Percentiles rank a stretch among this genome's conserved stretches.
Conservation (phyloP, 768 basidiomycete species). For the Leccinellum rugosiceps region DNA sequence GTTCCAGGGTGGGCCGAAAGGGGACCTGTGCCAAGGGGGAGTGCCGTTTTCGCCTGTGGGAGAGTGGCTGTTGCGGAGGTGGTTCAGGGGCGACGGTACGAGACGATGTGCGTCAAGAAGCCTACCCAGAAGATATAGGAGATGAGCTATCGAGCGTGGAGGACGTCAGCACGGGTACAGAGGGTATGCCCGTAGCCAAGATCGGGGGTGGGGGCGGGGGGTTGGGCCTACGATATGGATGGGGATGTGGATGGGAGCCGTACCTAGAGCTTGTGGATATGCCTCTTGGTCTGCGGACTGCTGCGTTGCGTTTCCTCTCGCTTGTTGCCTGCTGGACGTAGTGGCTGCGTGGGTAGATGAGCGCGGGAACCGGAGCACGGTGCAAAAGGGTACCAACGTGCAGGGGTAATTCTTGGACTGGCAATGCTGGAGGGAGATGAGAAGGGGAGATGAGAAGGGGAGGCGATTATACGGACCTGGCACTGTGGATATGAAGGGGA, state of each 20-base stretch:
- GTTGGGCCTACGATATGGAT: neutral
- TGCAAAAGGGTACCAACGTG: conserved; percentile 60
- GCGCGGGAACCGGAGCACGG: conserved; percentile 17
- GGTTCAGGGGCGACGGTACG: conserved; percentile 24
- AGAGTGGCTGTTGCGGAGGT: conserved; percentile 28
- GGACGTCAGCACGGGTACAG: conserved; percentile 29
- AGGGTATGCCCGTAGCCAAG: conserved; percentile 22
- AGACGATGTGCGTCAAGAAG: conserved; percentile 33
- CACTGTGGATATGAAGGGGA: conserved; percentile 44
- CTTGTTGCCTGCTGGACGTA: conserved; percentile 81
- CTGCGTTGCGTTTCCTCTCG: conserved; percentile 71
- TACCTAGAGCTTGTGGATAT: conserved; percentile 51
- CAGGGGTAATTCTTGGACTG: conserved; percentile 85
- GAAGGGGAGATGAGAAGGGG: neutral
- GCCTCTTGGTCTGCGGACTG: conserved; percentile 64
- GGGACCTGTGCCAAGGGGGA: conserved; percentile 29
- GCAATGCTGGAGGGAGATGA: conserved; percentile 58
- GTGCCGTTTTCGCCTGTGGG: conserved; percentile 24
- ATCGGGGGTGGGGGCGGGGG: conserved; percentile 5
- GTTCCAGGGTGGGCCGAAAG: conserved; percentile 26
- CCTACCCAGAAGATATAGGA: conserved; percentile 37
- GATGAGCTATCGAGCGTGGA: conserved; percentile 19
- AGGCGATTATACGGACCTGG: conserved; percentile 47
- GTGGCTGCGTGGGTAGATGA: conserved; percentile 46
- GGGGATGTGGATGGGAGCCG: neutral